Conservation (phyloP, 257 asterid genomes). For the Gentiana dahurica region DNA sequence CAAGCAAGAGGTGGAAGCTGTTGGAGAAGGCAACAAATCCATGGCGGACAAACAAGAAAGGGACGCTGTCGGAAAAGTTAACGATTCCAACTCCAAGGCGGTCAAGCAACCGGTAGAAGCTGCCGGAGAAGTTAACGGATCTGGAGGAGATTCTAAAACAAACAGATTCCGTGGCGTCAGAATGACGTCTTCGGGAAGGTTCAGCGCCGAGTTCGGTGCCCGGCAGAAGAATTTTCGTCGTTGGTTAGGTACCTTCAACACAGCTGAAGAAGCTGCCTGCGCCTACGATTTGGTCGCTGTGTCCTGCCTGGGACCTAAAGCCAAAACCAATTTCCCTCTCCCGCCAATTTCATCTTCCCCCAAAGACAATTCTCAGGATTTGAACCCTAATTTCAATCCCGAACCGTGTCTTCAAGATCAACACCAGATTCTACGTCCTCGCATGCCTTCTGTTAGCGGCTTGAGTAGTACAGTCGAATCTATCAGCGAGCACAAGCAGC, state of each 20-base stretch:
- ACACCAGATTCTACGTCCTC: slow-evolving; percentile 25
- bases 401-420: slow-evolving; percentile 27
- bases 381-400: slow-evolving; percentile 5
- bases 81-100: background rate
- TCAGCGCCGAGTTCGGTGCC: slow-evolving; percentile 65
- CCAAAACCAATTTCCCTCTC: slow-evolving; percentile 45
- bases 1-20: no score
- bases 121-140: slow-evolving; percentile 28
- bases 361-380: background rate
- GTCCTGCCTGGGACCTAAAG: slow-evolving; percentile 49
- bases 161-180: slow-evolving; percentile 54
- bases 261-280: slow-evolving; percentile 63
- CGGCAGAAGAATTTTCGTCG: slow-evolving; percentile 56
- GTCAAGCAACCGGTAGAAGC: slow-evolving; percentile 9
- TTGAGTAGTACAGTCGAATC: slow-evolving; percentile 72
- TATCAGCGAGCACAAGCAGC: slow-evolving; percentile 47
- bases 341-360: slow-evolving; percentile 12
- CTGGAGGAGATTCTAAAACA: slow-evolving; percentile 39
- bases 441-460: slow-evolving; percentile 50
- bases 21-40: no score
- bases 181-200: slow-evolving; percentile 62
- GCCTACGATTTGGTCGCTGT: slow-evolving; percentile 63
- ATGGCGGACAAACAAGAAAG: no score
- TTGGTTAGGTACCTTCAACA: slow-evolving; percentile 69
- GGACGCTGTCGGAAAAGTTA: no score